These are phyloP conservation scores for Boletellus ananiceps DNA, from an alignment of 768 basidiomycete genomes.

Conservation along the genomic window DNA sequence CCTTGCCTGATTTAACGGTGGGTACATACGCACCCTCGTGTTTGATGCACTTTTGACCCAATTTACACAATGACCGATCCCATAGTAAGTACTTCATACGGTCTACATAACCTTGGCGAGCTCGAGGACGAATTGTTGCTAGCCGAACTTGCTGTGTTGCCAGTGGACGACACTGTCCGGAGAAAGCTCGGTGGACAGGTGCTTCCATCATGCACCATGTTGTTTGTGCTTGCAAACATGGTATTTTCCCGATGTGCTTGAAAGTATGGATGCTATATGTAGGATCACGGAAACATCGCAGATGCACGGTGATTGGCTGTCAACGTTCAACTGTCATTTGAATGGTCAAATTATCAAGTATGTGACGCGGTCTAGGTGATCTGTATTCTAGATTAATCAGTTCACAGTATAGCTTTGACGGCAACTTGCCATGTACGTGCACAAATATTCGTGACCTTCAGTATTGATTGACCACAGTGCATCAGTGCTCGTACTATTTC, in stretches of 20 bases:
- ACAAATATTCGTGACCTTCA: background rate
- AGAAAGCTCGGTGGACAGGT: constrained; percentile 43
- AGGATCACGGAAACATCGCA: constrained; percentile 45
- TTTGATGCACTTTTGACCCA: no score
- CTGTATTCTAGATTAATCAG: background rate
- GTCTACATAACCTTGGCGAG: no score
- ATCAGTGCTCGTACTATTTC: constrained; percentile 41
- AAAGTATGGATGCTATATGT: background rate
- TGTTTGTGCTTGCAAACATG: constrained; percentile 51
- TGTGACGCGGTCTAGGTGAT: background rate
- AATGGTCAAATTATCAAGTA: constrained; percentile 27
- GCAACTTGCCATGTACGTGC: constrained; percentile 19
- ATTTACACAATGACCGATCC: no score
- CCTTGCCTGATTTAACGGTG: no score
- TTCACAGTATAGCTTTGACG: constrained; percentile 31
- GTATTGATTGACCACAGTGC: background rate
- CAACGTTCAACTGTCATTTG: constrained; percentile 52
- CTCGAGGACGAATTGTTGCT: no score
- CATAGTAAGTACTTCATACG: no score
- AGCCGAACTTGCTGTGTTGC: no score
- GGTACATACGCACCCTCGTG: no score
- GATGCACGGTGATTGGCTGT: constrained; percentile 63
- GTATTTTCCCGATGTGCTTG: constrained; percentile 19
- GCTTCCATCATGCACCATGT: constrained; percentile 46
- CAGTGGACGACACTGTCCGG: no score